Conservation (phyloP, 345 rosid genomes). For the Sisymbrium altissimum region DNA sequence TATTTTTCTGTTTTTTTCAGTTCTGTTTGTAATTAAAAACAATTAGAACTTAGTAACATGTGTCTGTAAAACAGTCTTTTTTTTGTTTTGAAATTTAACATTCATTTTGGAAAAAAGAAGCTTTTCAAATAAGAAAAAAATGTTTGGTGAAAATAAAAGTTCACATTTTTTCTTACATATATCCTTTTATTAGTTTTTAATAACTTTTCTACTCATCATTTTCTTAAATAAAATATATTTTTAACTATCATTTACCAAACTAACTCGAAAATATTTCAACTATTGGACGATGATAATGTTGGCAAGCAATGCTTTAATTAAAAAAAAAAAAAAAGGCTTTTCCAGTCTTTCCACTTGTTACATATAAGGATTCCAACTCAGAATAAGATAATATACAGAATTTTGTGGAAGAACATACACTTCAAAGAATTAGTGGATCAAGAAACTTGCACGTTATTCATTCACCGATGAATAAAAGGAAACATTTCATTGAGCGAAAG, state of each 20-base stretch:
- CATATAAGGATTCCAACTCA: background rate
- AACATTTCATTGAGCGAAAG: background rate
- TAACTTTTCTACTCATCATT: too few relatives aligned
- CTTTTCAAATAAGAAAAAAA: too few relatives aligned
- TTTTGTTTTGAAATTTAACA: too few relatives aligned
- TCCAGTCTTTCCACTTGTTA: background rate
- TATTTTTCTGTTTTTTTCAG: too few relatives aligned
- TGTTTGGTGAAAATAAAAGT: too few relatives aligned
- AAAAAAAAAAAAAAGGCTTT: background rate
- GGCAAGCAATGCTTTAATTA: background rate
- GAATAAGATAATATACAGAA: background rate
- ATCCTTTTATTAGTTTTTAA: too few relatives aligned
- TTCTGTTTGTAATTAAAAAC: too few relatives aligned
- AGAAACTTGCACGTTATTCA: background rate
- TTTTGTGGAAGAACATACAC: background rate
- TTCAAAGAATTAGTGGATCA: slow-evolving; percentile 9
- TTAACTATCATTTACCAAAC: background rate
- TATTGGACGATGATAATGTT: background rate
- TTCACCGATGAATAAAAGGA: background rate
- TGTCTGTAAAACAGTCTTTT: too few relatives aligned
- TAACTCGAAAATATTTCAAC: background rate
- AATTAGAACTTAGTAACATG: too few relatives aligned
- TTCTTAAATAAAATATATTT: too few relatives aligned
- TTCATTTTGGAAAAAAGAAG: too few relatives aligned
- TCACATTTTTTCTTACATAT: too few relatives aligned